Evolutionary conservation across 306 rosid species (phyloP), one percentile per base, ranked within the genome.

Genomic region (Lupinus albus): DNA sequence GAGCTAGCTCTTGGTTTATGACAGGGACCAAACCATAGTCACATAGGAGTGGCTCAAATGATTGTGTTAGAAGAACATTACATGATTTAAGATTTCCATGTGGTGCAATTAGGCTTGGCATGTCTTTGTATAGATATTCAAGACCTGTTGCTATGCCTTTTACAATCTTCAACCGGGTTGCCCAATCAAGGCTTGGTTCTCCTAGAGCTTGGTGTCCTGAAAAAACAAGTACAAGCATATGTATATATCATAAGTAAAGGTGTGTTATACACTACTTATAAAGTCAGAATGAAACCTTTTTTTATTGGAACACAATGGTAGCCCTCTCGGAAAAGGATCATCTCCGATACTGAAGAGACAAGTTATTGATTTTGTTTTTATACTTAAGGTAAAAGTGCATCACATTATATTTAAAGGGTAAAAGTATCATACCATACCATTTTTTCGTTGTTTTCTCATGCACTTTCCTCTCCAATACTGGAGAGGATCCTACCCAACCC

Each of bases 81-180:
- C 96, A 86, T 60, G 97, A 84, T 71, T 91, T 94, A 8, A 94
- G 97, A 68, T 91, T 81, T 61, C 99, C 99, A 11, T 94, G 99
- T 2, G 95, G 85, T 52, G 90, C 77, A 1, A 81, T 83, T 58
- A 94, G 76, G 81, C 80, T 76, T 6, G 95, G 92, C 79, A 94
- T 80, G 66, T 88, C 97, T 47, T 41, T 76, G 81, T 83, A 82
- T 35, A 94, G 92, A 71, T 84, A 51, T 30, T 78, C 76, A 57
- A 94, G 87, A 4, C 99, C 96, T 49, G 61, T 86, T 21, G 88
- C 86, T 35, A 94, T 67, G 20, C 99, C 99, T 58, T 86, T 85
- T 30, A 89, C 83, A 2, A 94, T 85, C 82, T 86, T 90, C 83
- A 90, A 77, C 48, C 99, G 45, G 13, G 70, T 76, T 69, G 84